These are phyloP conservation scores for Penicillium sp. DNA, from an alignment of 2,329 filamentous ascomycete species.

Conservation along the genomic window DNA sequence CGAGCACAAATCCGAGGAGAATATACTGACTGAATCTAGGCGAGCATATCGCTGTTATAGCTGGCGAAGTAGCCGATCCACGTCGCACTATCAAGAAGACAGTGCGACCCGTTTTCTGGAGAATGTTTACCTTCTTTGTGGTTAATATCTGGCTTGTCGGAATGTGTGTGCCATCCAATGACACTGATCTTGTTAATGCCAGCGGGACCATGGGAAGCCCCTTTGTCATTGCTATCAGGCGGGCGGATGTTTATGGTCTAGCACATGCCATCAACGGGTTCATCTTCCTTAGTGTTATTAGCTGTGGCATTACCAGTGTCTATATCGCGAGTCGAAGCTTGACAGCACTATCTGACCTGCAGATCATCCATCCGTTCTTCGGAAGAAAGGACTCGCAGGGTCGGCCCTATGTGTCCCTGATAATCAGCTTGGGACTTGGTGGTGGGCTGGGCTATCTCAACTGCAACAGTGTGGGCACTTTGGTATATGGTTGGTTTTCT, in stretches of 20 bases:
- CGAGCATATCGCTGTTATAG: constrained; percentile 37
- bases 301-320: constrained; percentile 36
- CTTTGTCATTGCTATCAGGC: constrained; percentile 32
- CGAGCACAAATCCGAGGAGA: no score
- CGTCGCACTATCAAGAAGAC: constrained; percentile 33
- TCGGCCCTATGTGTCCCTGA: constrained; percentile 32
- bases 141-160: constrained; percentile 40
- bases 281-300: constrained; percentile 38
- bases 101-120: constrained; percentile 35
- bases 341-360: constrained; percentile 33
- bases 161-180: constrained; percentile 36
- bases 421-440: constrained; percentile 30
- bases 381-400: constrained; percentile 27
- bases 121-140: constrained; percentile 38
- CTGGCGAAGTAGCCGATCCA: constrained; percentile 33
- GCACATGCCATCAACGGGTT: constrained; percentile 37
- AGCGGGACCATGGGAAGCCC: constrained; percentile 34
- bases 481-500: constrained; percentile 39
- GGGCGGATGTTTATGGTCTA: constrained; percentile 32
- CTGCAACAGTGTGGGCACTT: constrained; percentile 25
- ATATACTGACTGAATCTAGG: constrained; percentile 13
- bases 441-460: constrained; percentile 39
- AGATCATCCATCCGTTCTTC: constrained; percentile 25
- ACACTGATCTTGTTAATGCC: constrained; percentile 28
- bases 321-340: constrained; percentile 37